These are phyloP conservation scores for Globisporangium echinulatum DNA, from an alignment of 352 stramenopile species.

Conservation along the genomic window DNA sequence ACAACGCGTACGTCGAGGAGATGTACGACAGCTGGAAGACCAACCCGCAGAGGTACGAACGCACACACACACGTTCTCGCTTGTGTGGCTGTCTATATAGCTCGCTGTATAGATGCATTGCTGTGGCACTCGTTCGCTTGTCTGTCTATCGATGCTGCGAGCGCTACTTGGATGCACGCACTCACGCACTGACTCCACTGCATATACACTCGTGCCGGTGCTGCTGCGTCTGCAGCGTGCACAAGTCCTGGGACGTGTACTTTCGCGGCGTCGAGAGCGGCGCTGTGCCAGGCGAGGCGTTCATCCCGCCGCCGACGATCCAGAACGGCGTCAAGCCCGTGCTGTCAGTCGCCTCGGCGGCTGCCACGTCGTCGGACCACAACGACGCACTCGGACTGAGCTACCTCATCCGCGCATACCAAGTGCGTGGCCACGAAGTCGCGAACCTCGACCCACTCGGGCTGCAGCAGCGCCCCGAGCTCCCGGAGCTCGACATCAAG, in stretches of 20 bases:
- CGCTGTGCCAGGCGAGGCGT: conserved; percentile 70
- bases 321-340: conserved; percentile 68
- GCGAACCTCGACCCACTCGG: conserved; percentile 97
- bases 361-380: conserved; percentile 28
- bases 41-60: conserved; percentile 71
- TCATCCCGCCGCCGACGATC: conserved; percentile 78
- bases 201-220: no score
- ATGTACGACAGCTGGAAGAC: conserved; percentile 94
- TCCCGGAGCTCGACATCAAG: conserved; percentile 86
- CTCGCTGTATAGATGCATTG: not conserved
- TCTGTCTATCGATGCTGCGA: no score
- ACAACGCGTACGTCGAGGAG: conserved; percentile 95
- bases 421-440: conserved; percentile 94
- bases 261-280: conserved; percentile 79
- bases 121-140: no score
- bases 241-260: conserved; percentile 87
- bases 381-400: conserved; percentile 89
- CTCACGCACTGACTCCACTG: not conserved
- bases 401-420: conserved; percentile 97
- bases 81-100: not conserved
- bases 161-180: not conserved
- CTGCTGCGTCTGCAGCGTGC: conserved; percentile 32
- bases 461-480: conserved; percentile 54
- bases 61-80: not conserved
- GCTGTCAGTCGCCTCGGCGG: conserved; percentile 28